phyloP scores from a whole-genome alignment of 345 rosid species.

The Eucalyptus erythrocorys region DNA sequence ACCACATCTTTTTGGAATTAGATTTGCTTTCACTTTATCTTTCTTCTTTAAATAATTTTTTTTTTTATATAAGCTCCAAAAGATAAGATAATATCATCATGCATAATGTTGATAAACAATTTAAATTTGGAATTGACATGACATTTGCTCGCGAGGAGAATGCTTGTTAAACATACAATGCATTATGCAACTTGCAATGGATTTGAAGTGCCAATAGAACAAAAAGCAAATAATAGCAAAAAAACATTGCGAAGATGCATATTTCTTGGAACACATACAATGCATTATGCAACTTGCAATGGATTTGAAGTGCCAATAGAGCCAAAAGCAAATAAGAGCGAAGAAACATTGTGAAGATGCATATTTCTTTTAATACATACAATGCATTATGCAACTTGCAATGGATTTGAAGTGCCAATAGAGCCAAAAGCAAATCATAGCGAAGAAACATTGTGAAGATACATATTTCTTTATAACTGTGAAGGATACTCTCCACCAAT shows the following conservation, averaged over 20 bases:
- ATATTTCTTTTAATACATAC: not conserved
- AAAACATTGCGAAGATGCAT: no score
- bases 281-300: no score
- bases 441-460: accelerated
- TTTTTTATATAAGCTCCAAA: not conserved
- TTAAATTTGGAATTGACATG: not conserved
- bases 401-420: not conserved
- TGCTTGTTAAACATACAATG: not conserved
- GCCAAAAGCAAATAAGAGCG: no score
- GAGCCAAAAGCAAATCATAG: not conserved
- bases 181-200: not conserved
- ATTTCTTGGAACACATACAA: no score
- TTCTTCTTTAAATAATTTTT: not conserved
- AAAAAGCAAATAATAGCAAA: not conserved
- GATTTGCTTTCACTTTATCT: not conserved
- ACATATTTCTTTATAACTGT: not conserved
- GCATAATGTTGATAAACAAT: not conserved
- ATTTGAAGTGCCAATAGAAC: not conserved
- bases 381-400: not conserved
- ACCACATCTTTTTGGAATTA: not conserved
- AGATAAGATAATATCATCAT: not conserved
- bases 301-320: no score
- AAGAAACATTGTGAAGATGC: not conserved
- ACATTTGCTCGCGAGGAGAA: not conserved
- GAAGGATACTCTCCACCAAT: not conserved